A percentile compares a stretch with the other conserved stretches of the same genome.
These are phyloP conservation scores for Babesia sp. DNA, from an alignment of 169 alveolate species.

Conservation along the genomic window DNA sequence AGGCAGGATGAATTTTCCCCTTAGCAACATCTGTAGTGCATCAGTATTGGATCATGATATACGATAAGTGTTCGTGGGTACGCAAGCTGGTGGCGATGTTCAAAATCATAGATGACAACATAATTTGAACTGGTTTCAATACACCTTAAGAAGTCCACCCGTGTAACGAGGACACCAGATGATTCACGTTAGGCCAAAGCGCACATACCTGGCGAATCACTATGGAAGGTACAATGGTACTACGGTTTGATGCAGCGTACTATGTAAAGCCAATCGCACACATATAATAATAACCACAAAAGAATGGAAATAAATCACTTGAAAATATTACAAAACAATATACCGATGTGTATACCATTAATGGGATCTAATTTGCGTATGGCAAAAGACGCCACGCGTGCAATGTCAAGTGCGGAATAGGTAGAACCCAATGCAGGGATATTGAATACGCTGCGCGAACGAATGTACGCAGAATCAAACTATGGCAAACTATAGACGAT, in stretches of 20 bases:
- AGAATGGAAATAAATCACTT: too few species aligned
- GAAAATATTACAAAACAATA: too few species aligned
- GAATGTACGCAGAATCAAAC: background rate
- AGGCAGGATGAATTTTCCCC: background rate
- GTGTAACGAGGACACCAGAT: too few species aligned
- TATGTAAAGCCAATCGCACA: too few species aligned
- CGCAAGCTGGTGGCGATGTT: too few species aligned
- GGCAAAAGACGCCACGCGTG: background rate
- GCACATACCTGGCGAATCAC: background rate
- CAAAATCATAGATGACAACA: too few species aligned
- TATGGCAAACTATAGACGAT: background rate
- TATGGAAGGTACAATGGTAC: background rate
- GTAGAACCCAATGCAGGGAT: constrained; percentile 1
- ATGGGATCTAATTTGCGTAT: background rate
- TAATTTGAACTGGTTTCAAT: too few species aligned
- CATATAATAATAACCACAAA: background rate
- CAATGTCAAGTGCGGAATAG: background rate
- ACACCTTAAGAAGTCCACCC: too few species aligned
- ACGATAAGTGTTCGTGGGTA: too few species aligned
- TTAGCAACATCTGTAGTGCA: too few species aligned
- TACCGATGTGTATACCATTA: background rate
- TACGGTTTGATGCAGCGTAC: background rate
- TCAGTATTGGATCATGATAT: too few species aligned
- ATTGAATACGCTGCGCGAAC: background rate
- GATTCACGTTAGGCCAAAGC: background rate